Conservation (phyloP, 2,329 filamentous ascomycete genomes). For the Diaporthe sp. region DNA sequence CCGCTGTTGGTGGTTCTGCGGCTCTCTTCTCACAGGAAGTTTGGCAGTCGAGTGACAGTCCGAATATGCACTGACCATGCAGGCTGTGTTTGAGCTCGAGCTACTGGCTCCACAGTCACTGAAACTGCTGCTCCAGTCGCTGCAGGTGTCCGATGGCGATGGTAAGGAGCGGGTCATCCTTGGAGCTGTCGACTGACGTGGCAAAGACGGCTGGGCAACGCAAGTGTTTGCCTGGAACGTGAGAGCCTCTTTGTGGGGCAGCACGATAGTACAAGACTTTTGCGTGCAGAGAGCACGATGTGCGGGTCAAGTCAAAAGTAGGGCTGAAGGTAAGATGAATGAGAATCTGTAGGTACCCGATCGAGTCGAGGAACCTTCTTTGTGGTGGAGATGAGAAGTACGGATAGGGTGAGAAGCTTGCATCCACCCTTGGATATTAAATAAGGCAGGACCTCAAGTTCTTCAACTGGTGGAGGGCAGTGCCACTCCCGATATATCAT, state of each 20-base stretch:
- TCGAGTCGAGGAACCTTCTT: conserved; percentile 18
- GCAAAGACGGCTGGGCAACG: not conserved
- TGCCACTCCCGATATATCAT: conserved; percentile 27
- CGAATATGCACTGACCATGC: not conserved
- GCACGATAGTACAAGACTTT: conserved; percentile 20
- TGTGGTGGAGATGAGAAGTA: conserved; percentile 27
- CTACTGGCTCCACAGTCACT: conserved; percentile 27
- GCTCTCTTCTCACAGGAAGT: not conserved
- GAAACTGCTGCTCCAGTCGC: conserved; percentile 30
- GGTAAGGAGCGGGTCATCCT: conserved; percentile 30
- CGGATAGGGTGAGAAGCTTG: not conserved
- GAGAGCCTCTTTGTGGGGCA: not conserved
- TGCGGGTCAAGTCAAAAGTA: not conserved
- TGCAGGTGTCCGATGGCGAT: conserved; percentile 29
- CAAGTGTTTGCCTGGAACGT: not conserved
- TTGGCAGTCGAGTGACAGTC: not conserved
- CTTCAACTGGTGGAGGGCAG: not conserved
- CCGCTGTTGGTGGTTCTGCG: not conserved
- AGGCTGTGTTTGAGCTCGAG: not conserved
- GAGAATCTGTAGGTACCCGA: conserved; percentile 21
- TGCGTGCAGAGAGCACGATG: not conserved
- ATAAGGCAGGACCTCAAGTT: conserved; percentile 4
- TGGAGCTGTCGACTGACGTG: not conserved
- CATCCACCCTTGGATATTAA: not conserved
- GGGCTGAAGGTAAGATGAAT: conserved; percentile 26